A percentile compares a stretch with the other conserved stretches of the same genome.
These are phyloP conservation scores for Craterostigma plantagineum DNA, from an alignment of 257 asterid species.

Conservation along the genomic window DNA sequence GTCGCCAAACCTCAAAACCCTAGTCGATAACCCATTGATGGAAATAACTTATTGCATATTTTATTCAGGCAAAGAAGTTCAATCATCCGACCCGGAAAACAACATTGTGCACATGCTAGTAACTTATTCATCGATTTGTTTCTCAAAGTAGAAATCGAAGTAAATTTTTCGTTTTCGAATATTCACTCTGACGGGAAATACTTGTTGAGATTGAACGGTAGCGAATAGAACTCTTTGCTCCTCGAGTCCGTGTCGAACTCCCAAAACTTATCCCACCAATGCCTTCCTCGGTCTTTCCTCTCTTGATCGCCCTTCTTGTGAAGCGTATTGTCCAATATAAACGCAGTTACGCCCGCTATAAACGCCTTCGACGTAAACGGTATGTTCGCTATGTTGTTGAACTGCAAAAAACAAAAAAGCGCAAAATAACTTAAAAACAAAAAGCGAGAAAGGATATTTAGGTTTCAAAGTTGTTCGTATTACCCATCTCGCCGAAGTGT, in stretches of 20 bases:
- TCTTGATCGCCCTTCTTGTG: conserved; percentile 30
- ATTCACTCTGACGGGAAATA: conserved; percentile 30
- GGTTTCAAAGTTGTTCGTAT: conserved; percentile 1
- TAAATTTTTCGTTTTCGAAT: too few species aligned
- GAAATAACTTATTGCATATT: too few species aligned
- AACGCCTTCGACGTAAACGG: conserved; percentile 57
- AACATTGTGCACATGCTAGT: too few species aligned
- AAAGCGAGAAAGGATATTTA: conserved; percentile 1
- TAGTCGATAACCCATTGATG: too few species aligned
- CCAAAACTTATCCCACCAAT: conserved; percentile 65
- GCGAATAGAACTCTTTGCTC: conserved; percentile 57
- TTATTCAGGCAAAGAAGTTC: too few species aligned
- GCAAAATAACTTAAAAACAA: not conserved
- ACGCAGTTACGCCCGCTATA: conserved; percentile 45
- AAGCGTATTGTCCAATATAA: conserved; percentile 43
- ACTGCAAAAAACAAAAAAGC: conserved; percentile 18
- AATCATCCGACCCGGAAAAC: too few species aligned
- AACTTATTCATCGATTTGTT: too few species aligned
- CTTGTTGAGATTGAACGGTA: conserved; percentile 58
- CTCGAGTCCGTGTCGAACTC: conserved; percentile 37
- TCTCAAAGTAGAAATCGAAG: too few species aligned
- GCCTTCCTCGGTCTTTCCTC: conserved; percentile 59
- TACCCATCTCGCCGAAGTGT: conserved; percentile 41
- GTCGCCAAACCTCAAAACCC: too few species aligned
- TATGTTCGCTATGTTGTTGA: conserved; percentile 44